Conservation (phyloP, 768 basidiomycete genomes). For the Lactarius psammicola region DNA sequence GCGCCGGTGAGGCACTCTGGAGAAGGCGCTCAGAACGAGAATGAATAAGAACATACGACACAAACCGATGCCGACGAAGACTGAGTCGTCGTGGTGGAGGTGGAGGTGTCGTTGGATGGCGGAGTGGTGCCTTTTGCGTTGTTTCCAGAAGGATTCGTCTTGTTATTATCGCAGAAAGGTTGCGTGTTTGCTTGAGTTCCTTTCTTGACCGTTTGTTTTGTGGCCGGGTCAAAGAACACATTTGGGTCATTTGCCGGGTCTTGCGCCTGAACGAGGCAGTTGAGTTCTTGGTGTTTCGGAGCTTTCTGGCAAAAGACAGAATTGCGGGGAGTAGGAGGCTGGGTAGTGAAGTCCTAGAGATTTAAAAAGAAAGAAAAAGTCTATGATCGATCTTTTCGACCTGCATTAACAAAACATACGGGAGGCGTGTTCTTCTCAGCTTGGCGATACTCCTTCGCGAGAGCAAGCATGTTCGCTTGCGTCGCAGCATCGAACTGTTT, state of each 20-base stretch:
- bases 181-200: conserved; percentile 44
- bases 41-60: not conserved
- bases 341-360: conserved; percentile 49
- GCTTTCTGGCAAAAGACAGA: conserved; percentile 48
- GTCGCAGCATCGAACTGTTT: conserved; percentile 52
- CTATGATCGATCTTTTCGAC: not conserved
- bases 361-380: not conserved
- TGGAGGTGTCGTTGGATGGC: no score
- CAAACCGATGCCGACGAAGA: conserved; percentile 1
- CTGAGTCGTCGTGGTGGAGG: no score
- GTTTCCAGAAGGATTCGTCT: not conserved
- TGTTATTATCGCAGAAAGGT: conserved; percentile 27
- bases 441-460: conserved; percentile 54
- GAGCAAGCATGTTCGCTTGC: conserved; percentile 49
- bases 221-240: conserved; percentile 37
- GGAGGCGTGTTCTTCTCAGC: conserved; percentile 61
- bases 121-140: not conserved
- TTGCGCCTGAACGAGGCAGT: conserved; percentile 40
- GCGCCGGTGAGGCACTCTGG: not conserved
- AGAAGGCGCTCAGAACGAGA: not conserved
- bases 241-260: conserved; percentile 37
- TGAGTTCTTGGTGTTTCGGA: conserved; percentile 38
- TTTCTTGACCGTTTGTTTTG: conserved; percentile 38
- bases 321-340: conserved; percentile 50
- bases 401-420: conserved; percentile 32